Evolutionary conservation across 2,329 filamentous ascomycete genomes (phyloP), one percentile per base, ranked within the genome.

Genomic region (Aspergillus sp.): DNA sequence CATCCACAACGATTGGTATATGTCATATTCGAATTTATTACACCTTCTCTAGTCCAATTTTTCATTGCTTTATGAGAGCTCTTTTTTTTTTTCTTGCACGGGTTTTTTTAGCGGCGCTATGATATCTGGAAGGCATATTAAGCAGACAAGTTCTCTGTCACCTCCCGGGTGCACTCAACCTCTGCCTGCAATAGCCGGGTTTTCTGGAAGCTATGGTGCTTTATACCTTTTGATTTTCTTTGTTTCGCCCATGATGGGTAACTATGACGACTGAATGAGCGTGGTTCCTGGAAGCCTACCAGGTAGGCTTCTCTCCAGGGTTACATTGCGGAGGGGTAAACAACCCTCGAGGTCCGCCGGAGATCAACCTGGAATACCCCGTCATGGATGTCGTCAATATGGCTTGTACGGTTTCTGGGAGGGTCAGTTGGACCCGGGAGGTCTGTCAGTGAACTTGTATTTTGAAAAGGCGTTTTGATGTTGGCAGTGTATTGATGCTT

Each of bases 71-170:
- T 40, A 43, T 46, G 50, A 44, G 47, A 52, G 41, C 28, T 40
- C 42, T 44, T 28, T 43, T 50, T 43, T 51, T 52, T 50, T 49
- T 44, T 34, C n/a, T 12, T 38, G 19, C 43, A 51, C 48, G 51
- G 48, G 46, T 48, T 53, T 47, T 58, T 58, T 28, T 56, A 55
- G 58, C 58, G 54, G 58, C 57, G 51, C 59, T 57, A 51, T 49
- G 48, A 56, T 59, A 57, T 56, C 49, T 47, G 46, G 46, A 49
- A 52, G 38, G 42, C 39, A 45, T 34, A 29, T 33, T 40, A 30
- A 19, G 19, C 19, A 19, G 19, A 19, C 19, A 46, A 31, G 12
- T 31, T 32, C 33, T 35, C 33, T 35, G 33, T 35, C 19, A 7
- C 31, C 8, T 32, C 31, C 31, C n/a, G 8, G 31, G 31, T 8